Conservation (phyloP, 2,329 filamentous ascomycete species). For the Beauveria brongniartii region DNA sequence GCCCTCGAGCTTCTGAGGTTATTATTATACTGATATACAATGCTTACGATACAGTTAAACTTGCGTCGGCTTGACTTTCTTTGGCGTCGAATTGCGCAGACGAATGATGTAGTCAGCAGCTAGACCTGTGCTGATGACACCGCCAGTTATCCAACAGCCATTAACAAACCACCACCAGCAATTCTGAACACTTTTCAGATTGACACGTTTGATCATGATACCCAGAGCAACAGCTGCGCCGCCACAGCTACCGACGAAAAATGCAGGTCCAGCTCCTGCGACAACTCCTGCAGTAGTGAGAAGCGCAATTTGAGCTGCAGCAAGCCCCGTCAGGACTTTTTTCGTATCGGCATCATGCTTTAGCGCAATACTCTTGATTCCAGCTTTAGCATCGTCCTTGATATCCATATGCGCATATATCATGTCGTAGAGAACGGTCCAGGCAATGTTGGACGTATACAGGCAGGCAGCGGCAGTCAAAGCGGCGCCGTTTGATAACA, state of each 20-base stretch:
- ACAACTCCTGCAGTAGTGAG: slow-evolving; percentile 62
- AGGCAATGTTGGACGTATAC: slow-evolving; percentile 72
- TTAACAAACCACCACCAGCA: slow-evolving; percentile 76
- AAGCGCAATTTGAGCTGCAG: slow-evolving; percentile 58
- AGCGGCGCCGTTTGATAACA: slow-evolving; percentile 56
- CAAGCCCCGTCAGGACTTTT: slow-evolving; percentile 62
- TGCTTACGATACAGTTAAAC: background rate
- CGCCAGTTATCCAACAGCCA: slow-evolving; percentile 61
- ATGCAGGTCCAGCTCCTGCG: slow-evolving; percentile 59
- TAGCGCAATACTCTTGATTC: slow-evolving; percentile 81
- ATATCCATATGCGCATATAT: slow-evolving; percentile 92
- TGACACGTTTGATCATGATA: slow-evolving; percentile 59
- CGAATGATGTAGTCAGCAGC: slow-evolving; percentile 50
- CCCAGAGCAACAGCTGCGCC: slow-evolving; percentile 53
- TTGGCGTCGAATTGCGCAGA: slow-evolving; percentile 29
- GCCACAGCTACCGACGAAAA: slow-evolving; percentile 60
- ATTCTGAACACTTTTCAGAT: slow-evolving; percentile 56
- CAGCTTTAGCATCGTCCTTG: slow-evolving; percentile 74
- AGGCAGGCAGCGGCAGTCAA: slow-evolving; percentile 59
- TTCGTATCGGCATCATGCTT: slow-evolving; percentile 74
- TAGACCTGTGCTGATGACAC: slow-evolving; percentile 51
- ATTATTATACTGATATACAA: slow-evolving; percentile 6
- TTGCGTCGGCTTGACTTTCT: background rate
- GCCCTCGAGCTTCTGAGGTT: background rate
- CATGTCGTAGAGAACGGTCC: slow-evolving; percentile 88